Base-by-base conservation (phyloP, 345 rosid species). In the Gossypium thurberi region DNA sequence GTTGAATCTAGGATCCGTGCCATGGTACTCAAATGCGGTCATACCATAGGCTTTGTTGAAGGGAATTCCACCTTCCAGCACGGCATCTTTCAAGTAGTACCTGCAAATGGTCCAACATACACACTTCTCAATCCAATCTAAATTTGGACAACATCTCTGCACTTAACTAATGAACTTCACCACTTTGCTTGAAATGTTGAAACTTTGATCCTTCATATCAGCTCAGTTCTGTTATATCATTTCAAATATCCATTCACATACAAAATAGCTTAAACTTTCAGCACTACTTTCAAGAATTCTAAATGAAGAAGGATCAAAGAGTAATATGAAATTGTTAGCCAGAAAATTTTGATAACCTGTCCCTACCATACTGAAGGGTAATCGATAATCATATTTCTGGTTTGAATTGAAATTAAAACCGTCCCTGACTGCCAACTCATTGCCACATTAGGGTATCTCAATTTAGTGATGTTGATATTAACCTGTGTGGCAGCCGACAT, bases 51-150 rank as follows among this genome's bases (percentile, higher is more conserved):
- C 96, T 74, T 88, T 94, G 85, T 87, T 87, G 68, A 94, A 94
- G 12, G 97, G 93, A 67, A 89, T 87, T 12, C 94, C 94, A 23
- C 97, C 94, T 4, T 91, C 94, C 25, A 90, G 88, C 65, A 94
- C 75, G 25, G 91, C 90, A 74, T 91, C 97, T 69, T 89, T 94
- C 86, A 94, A 75, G 80, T 90, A 69, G 71, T 89, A 90, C 96
- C 96, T 91, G 48, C 10, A 70, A 70, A n/a, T 12, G n/a, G 55
- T 25, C 71, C 71, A 47, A 28, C 56, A 75, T 43, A 15, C 23
- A 57, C 11, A 4, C 4, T 26, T 12, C 40, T 58, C 66, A 59
- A 26, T 70, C 55, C 55, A 46, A 65, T 21, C 33, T 66, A 40
- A 47, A 12, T 12, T 33, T 1, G 28, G 51, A 64, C 5, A 42